phyloP scores from a whole-genome alignment of 2,329 filamentous ascomycete genomes.

The Botrytis byssoidea region DNA sequence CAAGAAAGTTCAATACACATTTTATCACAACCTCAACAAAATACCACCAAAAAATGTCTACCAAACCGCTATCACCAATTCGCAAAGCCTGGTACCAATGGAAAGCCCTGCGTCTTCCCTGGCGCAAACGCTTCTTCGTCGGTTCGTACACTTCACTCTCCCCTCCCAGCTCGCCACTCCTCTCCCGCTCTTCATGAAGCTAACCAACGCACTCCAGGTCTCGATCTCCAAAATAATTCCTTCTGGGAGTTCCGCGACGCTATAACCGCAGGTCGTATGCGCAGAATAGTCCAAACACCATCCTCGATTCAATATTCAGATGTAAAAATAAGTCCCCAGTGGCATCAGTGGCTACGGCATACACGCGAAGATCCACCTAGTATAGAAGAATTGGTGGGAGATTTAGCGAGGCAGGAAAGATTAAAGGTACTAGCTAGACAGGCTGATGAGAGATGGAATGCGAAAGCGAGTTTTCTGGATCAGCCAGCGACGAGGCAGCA shows the following conservation, averaged over 20 bases:
- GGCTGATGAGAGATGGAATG: slow-evolving; percentile 63
- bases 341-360: slow-evolving; percentile 69
- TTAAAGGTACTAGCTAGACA: slow-evolving; percentile 57
- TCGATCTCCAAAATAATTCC: slow-evolving; percentile 64
- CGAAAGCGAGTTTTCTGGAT: slow-evolving; percentile 53
- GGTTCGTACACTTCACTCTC: slow-evolving; percentile 42
- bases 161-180: slow-evolving; percentile 8
- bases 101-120: slow-evolving; percentile 61
- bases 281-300: slow-evolving; percentile 62
- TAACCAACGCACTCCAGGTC: slow-evolving; percentile 44
- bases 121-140: slow-evolving; percentile 62
- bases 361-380: slow-evolving; percentile 54
- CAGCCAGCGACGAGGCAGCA: slow-evolving; percentile 34
- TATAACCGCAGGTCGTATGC: slow-evolving; percentile 47
- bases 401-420: slow-evolving; percentile 52
- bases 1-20: background rate
- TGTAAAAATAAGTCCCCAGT: slow-evolving; percentile 57
- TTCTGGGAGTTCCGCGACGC: slow-evolving; percentile 65
- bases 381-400: slow-evolving; percentile 55
- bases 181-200: background rate
- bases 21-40: background rate
- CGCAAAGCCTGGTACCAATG: slow-evolving; percentile 54
- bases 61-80: slow-evolving; percentile 28
- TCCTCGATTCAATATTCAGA: slow-evolving; percentile 53
- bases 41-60: slow-evolving; percentile 27